Base-by-base conservation (phyloP, 1,284 basidiomycete species). In the Cystobasidium pallidum region DNA sequence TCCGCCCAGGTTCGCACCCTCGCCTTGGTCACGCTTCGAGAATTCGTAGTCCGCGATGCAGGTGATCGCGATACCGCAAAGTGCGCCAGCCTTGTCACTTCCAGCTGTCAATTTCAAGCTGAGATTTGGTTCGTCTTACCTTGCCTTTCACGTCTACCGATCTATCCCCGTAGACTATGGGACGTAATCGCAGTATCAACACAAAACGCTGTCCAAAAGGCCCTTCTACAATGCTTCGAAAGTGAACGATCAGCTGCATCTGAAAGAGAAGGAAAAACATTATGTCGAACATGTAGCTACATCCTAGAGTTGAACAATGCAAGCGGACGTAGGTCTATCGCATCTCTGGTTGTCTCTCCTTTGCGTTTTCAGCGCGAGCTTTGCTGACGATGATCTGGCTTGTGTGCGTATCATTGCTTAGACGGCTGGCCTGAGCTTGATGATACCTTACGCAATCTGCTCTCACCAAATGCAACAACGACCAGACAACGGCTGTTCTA, bases 131-230 rank as follows among this genome's bases (percentile, higher is more conserved):
- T n/a, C n/a, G n/a, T n/a, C n/a, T n/a, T n/a, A n/a, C n/a, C n/a
- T n/a, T n/a, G n/a, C 10, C 10, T 19, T 54, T 10, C 24, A 28
- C 21, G 30, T 52, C 13, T 49, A 30, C n/a, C 21, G 21, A 24
- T n/a, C 36, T 28, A 45, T 45, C 15, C n/a, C n/a, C n/a, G 10
- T 41, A 68, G 67, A 28, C 36, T 70, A 51, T 70, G 67, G 67
- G 67, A 70, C 47, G 57, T 47, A 19, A 34, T 70, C 0, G 28
- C 67, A n/a, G 67, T 62, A 21, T 54, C 67, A 21, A 70, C 67
- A 15, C 55, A 61, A 32, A 51, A 70, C 21, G 28, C 41, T 15
- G 41, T 61, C 30, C 67, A 70, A 36, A 52, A 49, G 10, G 21
- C 43, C 17, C 47, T 65, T 7, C 28, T 65, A 17, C 41, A 43